phyloP scores from a whole-genome alignment of 495 filamentous ascomycete species.

The Trypethelium eluteriae region DNA sequence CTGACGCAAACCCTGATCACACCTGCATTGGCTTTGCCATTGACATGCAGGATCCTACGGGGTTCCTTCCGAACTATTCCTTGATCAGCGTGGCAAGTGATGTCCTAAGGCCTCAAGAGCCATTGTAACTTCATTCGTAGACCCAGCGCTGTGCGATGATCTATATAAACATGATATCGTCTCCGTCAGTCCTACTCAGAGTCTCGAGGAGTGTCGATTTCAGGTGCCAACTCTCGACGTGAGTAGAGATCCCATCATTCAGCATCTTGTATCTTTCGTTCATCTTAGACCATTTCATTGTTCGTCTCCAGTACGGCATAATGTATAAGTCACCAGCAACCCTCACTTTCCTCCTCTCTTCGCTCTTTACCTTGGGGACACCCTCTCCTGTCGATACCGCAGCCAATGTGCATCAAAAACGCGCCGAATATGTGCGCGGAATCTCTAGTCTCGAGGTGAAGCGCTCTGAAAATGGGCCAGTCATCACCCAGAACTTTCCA shows the following conservation, averaged over 20 bases:
- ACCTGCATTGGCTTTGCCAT: not conserved
- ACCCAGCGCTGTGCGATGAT: not conserved
- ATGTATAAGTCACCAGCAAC: not conserved
- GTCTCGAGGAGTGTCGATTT: not conserved
- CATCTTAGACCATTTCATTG: not conserved
- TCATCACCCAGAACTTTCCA: constrained; percentile 8
- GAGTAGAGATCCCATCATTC: not conserved
- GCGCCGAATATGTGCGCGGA: not conserved
- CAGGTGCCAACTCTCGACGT: not conserved
- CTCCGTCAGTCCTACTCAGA: not conserved
- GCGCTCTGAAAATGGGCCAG: not conserved
- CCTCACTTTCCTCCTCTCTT: not conserved
- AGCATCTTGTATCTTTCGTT: not conserved
- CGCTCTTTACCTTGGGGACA: not conserved
- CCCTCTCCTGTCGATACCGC: not conserved
- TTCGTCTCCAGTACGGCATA: not conserved
- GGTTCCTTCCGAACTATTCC: not conserved
- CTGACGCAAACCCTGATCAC: not conserved
- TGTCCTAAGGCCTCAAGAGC: not conserved
- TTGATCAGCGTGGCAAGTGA: not conserved
- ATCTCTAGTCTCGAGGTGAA: not conserved
- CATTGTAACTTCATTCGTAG: not conserved
- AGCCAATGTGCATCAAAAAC: not conserved
- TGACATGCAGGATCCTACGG: not conserved
- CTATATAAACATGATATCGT: not conserved